Evolutionary conservation across 495 filamentous ascomycete genomes (phyloP).

Genomic region (Aspergillus ellipticus): DNA sequence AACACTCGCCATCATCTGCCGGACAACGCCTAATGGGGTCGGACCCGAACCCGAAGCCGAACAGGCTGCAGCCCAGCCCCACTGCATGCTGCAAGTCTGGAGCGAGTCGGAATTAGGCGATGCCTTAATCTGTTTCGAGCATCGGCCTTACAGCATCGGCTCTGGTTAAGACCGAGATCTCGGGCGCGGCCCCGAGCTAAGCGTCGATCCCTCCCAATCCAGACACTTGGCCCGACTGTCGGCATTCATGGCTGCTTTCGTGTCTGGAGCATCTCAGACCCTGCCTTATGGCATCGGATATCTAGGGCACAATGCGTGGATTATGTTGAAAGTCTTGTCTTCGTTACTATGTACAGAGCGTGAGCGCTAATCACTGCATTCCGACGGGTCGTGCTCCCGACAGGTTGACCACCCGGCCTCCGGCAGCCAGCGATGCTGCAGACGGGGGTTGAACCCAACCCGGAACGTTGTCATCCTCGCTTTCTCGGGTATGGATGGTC

Average conservation of each 20-base stretch:
- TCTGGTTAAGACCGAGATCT: background rate
- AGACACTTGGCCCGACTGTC: background rate
- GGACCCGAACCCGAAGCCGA: too few relatives aligned
- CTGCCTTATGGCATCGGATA: background rate
- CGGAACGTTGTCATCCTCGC: conserved; percentile 43
- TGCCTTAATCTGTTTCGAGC: background rate
- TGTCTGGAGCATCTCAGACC: background rate
- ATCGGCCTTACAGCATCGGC: background rate
- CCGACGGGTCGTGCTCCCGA: conserved; percentile 52
- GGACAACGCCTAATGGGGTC: too few relatives aligned
- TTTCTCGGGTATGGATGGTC: conserved; percentile 45
- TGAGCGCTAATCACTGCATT: conserved; percentile 23
- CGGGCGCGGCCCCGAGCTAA: background rate
- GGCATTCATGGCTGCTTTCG: background rate
- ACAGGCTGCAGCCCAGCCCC: too few relatives aligned
- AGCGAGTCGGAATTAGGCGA: too few relatives aligned
- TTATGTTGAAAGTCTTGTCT: background rate
- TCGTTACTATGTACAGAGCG: background rate
- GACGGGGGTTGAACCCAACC: conserved; percentile 50
- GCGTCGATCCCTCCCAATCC: background rate
- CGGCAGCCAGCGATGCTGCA: conserved; percentile 16
- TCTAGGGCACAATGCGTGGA: too few relatives aligned
- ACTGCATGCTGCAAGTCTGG: background rate
- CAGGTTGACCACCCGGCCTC: conserved; percentile 50
- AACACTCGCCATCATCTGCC: too few relatives aligned